Base-by-base conservation (phyloP, 805 yeast genomes). In the Candida chauliodis region DNA sequence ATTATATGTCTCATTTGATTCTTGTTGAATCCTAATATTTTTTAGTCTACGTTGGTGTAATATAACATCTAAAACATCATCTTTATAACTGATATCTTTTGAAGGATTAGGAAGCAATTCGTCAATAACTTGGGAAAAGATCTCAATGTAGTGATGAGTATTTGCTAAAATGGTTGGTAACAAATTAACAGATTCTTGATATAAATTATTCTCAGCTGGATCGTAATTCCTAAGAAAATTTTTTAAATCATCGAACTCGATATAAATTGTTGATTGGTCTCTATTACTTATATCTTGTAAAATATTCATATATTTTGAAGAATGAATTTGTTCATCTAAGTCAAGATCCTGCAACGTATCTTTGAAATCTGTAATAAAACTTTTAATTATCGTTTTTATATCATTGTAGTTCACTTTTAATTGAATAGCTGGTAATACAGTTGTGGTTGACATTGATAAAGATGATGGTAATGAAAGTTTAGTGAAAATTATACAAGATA, bases 21-120 rank as follows among this genome's bases (percentile, higher is more conserved):
- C 93, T 45, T 77, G 79, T 40, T 78, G 77, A 24, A 80, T 69
- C 44, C 91, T 76, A 49, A 77, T 78, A 59, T 91, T 91, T 55
- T 96, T 76, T 56, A 87, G 75, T 52, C 75, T 79, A 59, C 99
- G 77, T 67, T 93, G 98, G 55, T 87, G 90, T 48, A 90, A 70
- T 40, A 93, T 87, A 42, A 93, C 95, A 55, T 93, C 99, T 46
- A 93, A 66, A 9, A 93, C 98, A 49, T 87, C 95, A 58, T 88
- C 96, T 48, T 80, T 79, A 56, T 84, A 86, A 31, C 80, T 67
- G 37, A 91, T 71, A 43, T 85, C 90, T 35, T 73, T 78, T 2
- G 93, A 82, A n/a, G 98, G 91, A 45, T 72, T 74, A 0, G 99
- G 99, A 77, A 91, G 75, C 41, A 87, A 59, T 34, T 78, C 80